A percentile compares a stretch with the other conserved stretches of the same genome.
These are phyloP conservation scores for Cyberlindnera euphorbiae DNA, from an alignment of 805 yeast species.

Conservation along the genomic window DNA sequence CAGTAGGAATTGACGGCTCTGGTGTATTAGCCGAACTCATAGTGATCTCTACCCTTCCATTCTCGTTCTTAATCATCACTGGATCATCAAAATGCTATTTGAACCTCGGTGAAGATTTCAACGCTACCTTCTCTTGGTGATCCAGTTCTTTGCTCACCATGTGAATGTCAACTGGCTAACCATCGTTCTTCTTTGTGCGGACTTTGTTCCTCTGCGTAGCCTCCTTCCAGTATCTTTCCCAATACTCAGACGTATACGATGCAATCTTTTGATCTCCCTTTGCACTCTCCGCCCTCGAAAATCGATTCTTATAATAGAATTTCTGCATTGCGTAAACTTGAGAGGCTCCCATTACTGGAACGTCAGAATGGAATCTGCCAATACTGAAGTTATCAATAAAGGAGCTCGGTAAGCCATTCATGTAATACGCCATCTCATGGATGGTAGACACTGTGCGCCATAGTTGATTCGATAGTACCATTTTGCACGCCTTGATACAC, in stretches of 20 bases:
- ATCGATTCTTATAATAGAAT: slow-evolving; percentile 49
- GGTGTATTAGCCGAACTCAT: slow-evolving; percentile 8
- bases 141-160: slow-evolving; percentile 18
- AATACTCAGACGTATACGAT: slow-evolving; percentile 38
- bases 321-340: slow-evolving; percentile 48
- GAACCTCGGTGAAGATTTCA: slow-evolving; percentile 15
- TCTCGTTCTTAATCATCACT: slow-evolving; percentile 4
- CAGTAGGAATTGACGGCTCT: slow-evolving; percentile 1
- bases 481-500: slow-evolving; percentile 41
- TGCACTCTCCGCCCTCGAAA: slow-evolving; percentile 31
- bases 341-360: slow-evolving; percentile 55
- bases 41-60: slow-evolving; percentile 11
- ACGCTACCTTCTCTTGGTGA: slow-evolving; percentile 18
- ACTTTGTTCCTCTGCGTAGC: too few relatives aligned
- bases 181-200: slow-evolving; percentile 24
- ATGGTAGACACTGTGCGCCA: slow-evolving; percentile 56
- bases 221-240: slow-evolving; percentile 49
- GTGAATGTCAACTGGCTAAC: slow-evolving; percentile 28
- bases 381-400: slow-evolving; percentile 41
- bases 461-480: slow-evolving; percentile 45
- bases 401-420: slow-evolving; percentile 38
- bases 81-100: slow-evolving; percentile 12
- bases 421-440: slow-evolving; percentile 63
- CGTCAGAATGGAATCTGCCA: slow-evolving; percentile 30
- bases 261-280: slow-evolving; percentile 26